Evolutionary conservation across 805 yeast genomes (phyloP).

Genomic region (Naumovozyma castellii): DNA sequence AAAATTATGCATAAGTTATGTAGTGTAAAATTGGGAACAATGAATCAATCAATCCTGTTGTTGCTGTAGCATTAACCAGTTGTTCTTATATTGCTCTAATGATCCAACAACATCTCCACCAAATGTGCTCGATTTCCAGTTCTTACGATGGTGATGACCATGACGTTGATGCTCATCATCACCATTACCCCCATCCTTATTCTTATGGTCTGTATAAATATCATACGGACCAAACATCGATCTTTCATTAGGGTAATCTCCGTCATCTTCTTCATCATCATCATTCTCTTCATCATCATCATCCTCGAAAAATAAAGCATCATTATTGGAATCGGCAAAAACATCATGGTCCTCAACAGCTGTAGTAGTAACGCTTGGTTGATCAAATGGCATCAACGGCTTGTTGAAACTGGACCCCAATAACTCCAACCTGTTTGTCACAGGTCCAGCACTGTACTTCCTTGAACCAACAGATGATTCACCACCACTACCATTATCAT

Average conservation of each 20-base stretch:
- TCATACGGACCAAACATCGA: slow-evolving; percentile 17
- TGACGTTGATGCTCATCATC: slow-evolving; percentile 16
- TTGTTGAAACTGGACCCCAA: slow-evolving; percentile 1
- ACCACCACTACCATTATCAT: slow-evolving; percentile 6
- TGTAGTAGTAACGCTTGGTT: slow-evolving; percentile 19
- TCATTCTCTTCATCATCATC: slow-evolving; percentile 16
- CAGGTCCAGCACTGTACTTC: background rate
- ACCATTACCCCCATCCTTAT: slow-evolving; percentile 16
- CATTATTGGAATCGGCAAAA: slow-evolving; percentile 22
- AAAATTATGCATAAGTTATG: background rate
- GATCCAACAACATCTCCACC: slow-evolving; percentile 30
- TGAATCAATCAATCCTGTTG: slow-evolving; percentile 24
- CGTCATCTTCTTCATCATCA: slow-evolving; percentile 1
- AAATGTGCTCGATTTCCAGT: slow-evolving; percentile 20
- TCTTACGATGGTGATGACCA: slow-evolving; percentile 4
- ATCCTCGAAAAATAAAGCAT: slow-evolving; percentile 27
- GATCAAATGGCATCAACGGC: slow-evolving; percentile 13
- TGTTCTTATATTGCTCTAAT: slow-evolving; percentile 30
- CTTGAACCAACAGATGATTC: background rate
- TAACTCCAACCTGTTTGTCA: background rate
- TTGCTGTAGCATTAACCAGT: slow-evolving; percentile 30
- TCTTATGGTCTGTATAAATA: slow-evolving; percentile 7
- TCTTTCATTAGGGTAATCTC: slow-evolving; percentile 7
- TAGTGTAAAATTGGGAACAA: too few species aligned
- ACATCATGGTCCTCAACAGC: slow-evolving; percentile 24